These are phyloP conservation scores for Aegilops speltoides DNA, from an alignment of 176 grass and related monocot species.

Conservation along the genomic window DNA sequence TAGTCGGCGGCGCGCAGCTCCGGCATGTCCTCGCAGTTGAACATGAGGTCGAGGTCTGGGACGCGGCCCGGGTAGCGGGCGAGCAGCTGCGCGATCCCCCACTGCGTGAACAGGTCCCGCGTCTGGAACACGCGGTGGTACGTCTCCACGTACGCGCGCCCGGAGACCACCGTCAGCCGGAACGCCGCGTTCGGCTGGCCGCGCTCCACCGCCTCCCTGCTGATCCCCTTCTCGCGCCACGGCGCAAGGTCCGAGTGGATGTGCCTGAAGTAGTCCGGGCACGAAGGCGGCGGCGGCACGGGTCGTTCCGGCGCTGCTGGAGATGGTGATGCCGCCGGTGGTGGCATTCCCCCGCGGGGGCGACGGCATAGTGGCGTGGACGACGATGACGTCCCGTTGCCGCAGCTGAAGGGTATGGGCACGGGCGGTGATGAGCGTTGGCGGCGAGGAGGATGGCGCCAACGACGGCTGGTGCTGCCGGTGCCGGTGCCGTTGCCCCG, in stretches of 20 bases:
- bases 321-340: not conserved
- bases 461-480: not conserved
- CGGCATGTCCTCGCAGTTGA: constrained; percentile 80
- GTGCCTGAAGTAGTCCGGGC: constrained; percentile 70
- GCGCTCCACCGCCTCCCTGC: constrained; percentile 48
- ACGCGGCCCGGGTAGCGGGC: constrained; percentile 67
- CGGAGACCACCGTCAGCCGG: constrained; percentile 53
- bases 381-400: not conserved
- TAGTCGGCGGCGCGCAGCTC: constrained; percentile 27
- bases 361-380: not conserved
- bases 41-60: constrained; percentile 85
- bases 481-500: not conserved
- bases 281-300: constrained; percentile 1
- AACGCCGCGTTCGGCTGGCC: constrained; percentile 42
- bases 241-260: constrained; percentile 66
- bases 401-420: constrained; percentile 30
- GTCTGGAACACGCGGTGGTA: constrained; percentile 65
- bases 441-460: constrained; percentile 1
- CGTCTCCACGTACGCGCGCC: constrained; percentile 64
- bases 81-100: constrained; percentile 82
- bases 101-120: constrained; percentile 70
- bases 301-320: not conserved
- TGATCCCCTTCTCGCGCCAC: constrained; percentile 54
- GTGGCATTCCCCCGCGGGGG: not conserved
- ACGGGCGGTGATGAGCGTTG: not conserved